Evolutionary conservation across 371 early-diverging fungal genomes (phyloP), one percentile per base, ranked within the genome.

Genomic region (Funneliformis caledonium): DNA sequence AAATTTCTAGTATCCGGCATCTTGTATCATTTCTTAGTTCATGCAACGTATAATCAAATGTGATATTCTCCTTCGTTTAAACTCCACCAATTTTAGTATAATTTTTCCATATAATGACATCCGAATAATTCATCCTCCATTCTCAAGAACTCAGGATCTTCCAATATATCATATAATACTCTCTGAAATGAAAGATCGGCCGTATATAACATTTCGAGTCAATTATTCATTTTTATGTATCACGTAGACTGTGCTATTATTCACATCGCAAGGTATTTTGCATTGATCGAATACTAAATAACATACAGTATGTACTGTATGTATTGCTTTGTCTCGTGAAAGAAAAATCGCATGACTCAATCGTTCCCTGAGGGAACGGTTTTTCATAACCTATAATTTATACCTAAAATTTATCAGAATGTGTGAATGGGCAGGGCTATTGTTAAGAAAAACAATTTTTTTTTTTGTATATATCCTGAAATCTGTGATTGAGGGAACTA

Each of bases 61-160:
- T 62, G 22, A 19, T 62, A 62, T 62, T 62, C 62, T 62, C 2
- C 10, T 62, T 62, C 31, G 10, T 62, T 62, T 62, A 62, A 62
- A 62, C 62, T 62, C 10, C 31, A 62, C 62, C 31, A 62, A 62
- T 62, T 62, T 31, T 62, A 62, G 62, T 62, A 62, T 22, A 19
- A 22, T 62, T 22, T 62, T 31, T 62, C 22, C 62, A 62, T 62
- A 62, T 62, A 62, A 62, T 62, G 62, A 31, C 62, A 62, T 62
- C 62, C 10, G 62, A 62, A 62, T 62, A 62, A 62, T 62, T 62
- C 62, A 62, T 62, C 62, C 62, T 62, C 62, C 62, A 62, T 62
- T 62, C 62, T 62, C 62, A 62, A 62, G 62, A 62, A 62, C 62
- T 22, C 45, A 45, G 45, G 45, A 45, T 45, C 45, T 45, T 45